Evolutionary conservation across 202 grass and related monocot species (phyloP), one percentile per base, ranked within the genome.

Genomic region (Panicum hallii): DNA sequence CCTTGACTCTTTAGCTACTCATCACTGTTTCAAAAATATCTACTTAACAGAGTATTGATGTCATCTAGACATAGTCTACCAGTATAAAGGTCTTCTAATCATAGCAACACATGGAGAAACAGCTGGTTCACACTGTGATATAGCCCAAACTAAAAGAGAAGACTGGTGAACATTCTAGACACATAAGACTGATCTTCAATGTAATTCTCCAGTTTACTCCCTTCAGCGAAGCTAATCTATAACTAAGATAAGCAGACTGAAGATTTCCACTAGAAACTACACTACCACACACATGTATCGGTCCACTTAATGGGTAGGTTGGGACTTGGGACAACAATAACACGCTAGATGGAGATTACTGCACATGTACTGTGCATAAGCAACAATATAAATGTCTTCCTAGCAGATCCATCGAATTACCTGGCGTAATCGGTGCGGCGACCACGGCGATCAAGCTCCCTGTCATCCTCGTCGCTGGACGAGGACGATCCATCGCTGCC

Each of bases 401-500:
- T 67, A 41, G 10, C 63, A 90, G 64, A 87, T 87, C 76, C 55
- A 60, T 88, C 41, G 14, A 77, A 48, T 87, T 91, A 91, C 89
- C 81, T 84, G 56, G 80, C 89, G 58, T 80, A 91, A 61, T 88
- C 85, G n/a, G 55, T 78, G 16, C 56, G 47, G 40, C 81, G 41
- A 50, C 77, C 89, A 78, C 72, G 85, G 52, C 50, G 77, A 14
- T 75, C 55, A 3, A 72, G 46, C 46, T 78, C 85, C 20, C 48
- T n/a, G 48, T 47, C 41, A 23, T 88, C 89, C 4, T 85, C 89
- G 0, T 91, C 89, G 14, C 81, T 91, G 2, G 89, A 91, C 2
- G 77, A 91, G 11, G 85, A 85, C 41, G 89, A 88, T 36, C 30
- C 85, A 17, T 85, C 89, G 48, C 77, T 75, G n/a, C 67, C 91